Conservation (phyloP, 1,284 basidiomycete genomes). For the Ustilago sp. region DNA sequence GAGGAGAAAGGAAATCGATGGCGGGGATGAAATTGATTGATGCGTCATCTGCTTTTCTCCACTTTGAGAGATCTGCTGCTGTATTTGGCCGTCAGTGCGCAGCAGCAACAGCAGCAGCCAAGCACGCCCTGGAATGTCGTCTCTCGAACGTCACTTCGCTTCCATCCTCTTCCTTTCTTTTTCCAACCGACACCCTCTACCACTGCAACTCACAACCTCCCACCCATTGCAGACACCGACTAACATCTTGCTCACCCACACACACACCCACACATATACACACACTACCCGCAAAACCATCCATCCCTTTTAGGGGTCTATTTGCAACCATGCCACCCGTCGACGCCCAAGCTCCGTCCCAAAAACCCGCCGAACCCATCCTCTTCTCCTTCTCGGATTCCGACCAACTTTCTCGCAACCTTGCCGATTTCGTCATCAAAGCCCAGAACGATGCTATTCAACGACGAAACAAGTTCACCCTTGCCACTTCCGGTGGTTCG, state of each 20-base stretch:
- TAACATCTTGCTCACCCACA: neutral
- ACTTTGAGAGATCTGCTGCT: neutral
- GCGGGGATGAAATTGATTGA: neutral
- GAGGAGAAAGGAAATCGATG: neutral
- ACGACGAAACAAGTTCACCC: slow-evolving; percentile 87
- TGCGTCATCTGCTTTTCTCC: slow-evolving; percentile 1
- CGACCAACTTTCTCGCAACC: slow-evolving; percentile 72
- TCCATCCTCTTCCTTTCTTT: neutral
- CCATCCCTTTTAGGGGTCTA: neutral
- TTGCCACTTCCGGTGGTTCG: slow-evolving; percentile 93
- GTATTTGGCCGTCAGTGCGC: slow-evolving; percentile 7
- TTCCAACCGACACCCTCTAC: neutral
- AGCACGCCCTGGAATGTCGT: neutral
- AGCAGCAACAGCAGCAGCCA: neutral
- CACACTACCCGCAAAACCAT: neutral
- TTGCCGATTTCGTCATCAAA: slow-evolving; percentile 86
- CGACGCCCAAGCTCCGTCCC: slow-evolving; percentile 52
- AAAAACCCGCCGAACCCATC: slow-evolving; percentile 73
- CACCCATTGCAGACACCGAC: neutral
- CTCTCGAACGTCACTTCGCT: neutral
- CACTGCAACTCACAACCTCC: neutral
- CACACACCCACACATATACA: neutral
- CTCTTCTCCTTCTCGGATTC: slow-evolving; percentile 79
- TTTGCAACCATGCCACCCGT: slow-evolving; percentile 53
- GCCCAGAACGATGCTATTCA: slow-evolving; percentile 90